Evolutionary conservation across 169 alveolate species (phyloP), one percentile per base, ranked within the genome.

Genomic region (Miamiensis avidus): DNA sequence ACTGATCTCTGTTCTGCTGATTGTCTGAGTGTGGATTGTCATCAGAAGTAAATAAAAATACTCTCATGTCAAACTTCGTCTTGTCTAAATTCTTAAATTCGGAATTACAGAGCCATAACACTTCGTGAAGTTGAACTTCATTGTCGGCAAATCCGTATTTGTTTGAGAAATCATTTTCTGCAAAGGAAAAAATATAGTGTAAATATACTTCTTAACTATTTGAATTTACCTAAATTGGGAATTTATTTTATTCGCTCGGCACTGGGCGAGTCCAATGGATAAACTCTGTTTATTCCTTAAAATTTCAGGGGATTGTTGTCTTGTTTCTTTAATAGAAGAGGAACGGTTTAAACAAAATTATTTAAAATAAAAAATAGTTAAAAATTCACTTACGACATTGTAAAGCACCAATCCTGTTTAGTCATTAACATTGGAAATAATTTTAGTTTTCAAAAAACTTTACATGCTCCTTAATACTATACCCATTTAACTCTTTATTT

Each of bases 21-120:
- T 91, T 87, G 31, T 86, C 91, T 65, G 81, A 78, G 74, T 85
- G 82, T 0, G 98, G 98, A 31, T 94, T 89, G 83, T 96, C 98
- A 78, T 94, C 95, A 88, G 94, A 90, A 33, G 98, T 96, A 91
- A 96, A 96, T 69, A 95, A 83, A 83, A 96, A 94, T 11, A 96
- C 93, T 82, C 98, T 89, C 91, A 95, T 91, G 74, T 82, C 87
- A 82, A 75, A 94, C 32, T 88, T 87, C 65, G 82, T 88, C 73
- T 89, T 91, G 81, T 89, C 91, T 86, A 87, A 87, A 31, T 30
- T 86, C 88, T 91, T 94, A 85, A 94, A 89, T 32, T 91, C 88
- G 64, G 91, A 85, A 86, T 92, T 93, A 76, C 96, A 93, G 6
- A 92, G 65, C 96, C 97, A 95, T 49, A 96, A 81, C 26, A 96